Percentiles rank a stretch among this genome's conserved stretches.
Conservation (phyloP, 1,284 basidiomycete genomes). For the Naganishia sp. region DNA sequence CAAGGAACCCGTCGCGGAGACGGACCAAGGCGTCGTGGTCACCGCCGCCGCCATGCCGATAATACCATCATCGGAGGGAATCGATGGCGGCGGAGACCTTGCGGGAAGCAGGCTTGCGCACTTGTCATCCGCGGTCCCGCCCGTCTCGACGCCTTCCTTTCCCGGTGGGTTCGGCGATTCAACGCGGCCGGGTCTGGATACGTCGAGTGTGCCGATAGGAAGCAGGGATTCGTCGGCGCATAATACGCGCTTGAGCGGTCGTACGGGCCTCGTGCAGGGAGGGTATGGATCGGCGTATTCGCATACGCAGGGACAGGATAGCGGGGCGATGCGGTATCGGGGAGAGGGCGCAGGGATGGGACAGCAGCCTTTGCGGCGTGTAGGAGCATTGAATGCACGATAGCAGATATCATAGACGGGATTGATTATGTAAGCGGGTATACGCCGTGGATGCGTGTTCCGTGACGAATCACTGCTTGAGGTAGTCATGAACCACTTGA, state of each 20-base stretch:
- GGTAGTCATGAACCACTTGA: neutral
- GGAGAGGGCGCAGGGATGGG: neutral
- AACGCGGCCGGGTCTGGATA: neutral
- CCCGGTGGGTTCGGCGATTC: constrained; percentile 13
- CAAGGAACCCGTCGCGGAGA: constrained; percentile 30
- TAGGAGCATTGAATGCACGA: constrained; percentile 14
- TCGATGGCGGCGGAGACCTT: neutral
- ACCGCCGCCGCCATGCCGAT: neutral
- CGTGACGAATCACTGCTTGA: constrained; percentile 6
- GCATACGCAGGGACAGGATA: neutral
- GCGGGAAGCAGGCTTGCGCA: neutral
- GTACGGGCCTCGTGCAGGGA: neutral
- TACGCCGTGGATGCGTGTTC: neutral
- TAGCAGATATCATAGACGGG: neutral
- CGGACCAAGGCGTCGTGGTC: neutral
- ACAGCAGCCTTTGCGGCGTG: neutral
- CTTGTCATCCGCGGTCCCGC: neutral
- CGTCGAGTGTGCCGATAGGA: neutral
- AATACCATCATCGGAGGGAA: neutral
- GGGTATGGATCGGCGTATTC: neutral
- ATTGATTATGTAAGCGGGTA: neutral
- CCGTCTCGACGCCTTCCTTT: constrained; percentile 11
- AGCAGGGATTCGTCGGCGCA: neutral
- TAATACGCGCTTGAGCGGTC: neutral
- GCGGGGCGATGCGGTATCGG: neutral